Evolutionary conservation across 495 filamentous ascomycete species (phyloP).

Genomic region (Ascodesmis nigricans): DNA sequence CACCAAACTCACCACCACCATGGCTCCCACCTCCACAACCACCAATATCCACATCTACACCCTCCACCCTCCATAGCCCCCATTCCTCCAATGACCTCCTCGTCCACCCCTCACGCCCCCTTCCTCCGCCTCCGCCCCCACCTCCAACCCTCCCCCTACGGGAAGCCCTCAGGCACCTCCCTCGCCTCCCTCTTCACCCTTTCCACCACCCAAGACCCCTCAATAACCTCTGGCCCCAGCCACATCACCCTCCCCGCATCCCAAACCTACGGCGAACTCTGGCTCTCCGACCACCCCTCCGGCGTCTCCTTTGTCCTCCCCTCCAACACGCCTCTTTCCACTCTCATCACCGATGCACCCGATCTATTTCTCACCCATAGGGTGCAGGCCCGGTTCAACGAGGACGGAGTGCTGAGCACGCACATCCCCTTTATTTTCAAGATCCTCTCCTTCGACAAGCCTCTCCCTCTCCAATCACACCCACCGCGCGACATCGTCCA

Average conservation of each 20-base stretch:
- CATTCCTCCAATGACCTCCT: too few relatives aligned
- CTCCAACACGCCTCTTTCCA: conserved; percentile 40
- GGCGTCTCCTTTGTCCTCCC: conserved; percentile 40
- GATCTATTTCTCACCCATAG: conserved; percentile 40
- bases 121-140: conserved; percentile 31
- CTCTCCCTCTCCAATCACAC: conserved; percentile 62
- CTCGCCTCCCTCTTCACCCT: not conserved
- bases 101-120: too few relatives aligned
- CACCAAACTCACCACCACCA: too few relatives aligned
- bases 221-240: not conserved
- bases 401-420: conserved; percentile 20
- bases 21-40: too few relatives aligned
- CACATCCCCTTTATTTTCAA: conserved; percentile 60
- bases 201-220: not conserved
- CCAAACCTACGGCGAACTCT: conserved; percentile 37
- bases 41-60: too few relatives aligned
- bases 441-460: conserved; percentile 57
- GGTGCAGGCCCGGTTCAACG: conserved; percentile 35
- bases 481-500: conserved; percentile 43
- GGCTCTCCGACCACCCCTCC: conserved; percentile 63
- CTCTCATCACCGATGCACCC: conserved; percentile 41
- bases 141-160: conserved; percentile 39
- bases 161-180: conserved; percentile 30
- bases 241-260: too few relatives aligned
- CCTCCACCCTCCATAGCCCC: too few relatives aligned